A percentile compares a stretch with the other conserved stretches of the same genome.
These are phyloP conservation scores for Eucalyptus leucophloia DNA, from an alignment of 345 rosid species.

Conservation along the genomic window DNA sequence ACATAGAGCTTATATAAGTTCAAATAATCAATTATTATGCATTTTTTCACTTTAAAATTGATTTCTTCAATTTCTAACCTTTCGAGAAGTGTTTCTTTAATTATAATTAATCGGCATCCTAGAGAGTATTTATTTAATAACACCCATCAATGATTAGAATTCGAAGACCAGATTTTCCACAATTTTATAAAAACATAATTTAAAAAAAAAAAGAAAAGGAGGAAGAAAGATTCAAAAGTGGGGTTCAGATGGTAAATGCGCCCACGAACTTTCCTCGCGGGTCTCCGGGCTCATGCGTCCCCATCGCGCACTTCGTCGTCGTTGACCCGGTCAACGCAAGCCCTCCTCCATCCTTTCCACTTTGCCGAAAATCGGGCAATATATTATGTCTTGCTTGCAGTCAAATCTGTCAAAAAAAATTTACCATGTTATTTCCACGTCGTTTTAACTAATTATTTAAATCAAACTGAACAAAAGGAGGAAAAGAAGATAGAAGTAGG, in stretches of 20 bases:
- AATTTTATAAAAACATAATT: not conserved
- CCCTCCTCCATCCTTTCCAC: not conserved
- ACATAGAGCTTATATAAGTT: not conserved
- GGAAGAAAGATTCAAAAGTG: not conserved
- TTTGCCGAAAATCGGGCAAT: not conserved
- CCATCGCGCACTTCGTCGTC: not conserved
- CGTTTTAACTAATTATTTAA: not conserved
- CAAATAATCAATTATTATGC: not conserved
- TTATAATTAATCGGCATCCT: not conserved
- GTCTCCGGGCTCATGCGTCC: not conserved
- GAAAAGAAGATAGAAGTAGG: not conserved
- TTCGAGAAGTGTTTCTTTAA: not conserved
- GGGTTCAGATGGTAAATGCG: not conserved
- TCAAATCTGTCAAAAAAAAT: not conserved
- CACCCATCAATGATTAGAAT: not conserved
- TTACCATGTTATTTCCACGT: not conserved
- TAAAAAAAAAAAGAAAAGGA: not conserved
- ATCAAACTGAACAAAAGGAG: not conserved
- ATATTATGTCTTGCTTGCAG: not conserved
- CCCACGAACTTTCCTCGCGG: not conserved
- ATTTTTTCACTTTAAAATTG: too few relatives aligned
- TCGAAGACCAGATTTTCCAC: not conserved
- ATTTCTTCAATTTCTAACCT: rapidly evolving
- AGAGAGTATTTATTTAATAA: not conserved
- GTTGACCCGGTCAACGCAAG: not conserved